Conservation (phyloP, 306 rosid genomes). For the Gastrolobium bilobum region DNA sequence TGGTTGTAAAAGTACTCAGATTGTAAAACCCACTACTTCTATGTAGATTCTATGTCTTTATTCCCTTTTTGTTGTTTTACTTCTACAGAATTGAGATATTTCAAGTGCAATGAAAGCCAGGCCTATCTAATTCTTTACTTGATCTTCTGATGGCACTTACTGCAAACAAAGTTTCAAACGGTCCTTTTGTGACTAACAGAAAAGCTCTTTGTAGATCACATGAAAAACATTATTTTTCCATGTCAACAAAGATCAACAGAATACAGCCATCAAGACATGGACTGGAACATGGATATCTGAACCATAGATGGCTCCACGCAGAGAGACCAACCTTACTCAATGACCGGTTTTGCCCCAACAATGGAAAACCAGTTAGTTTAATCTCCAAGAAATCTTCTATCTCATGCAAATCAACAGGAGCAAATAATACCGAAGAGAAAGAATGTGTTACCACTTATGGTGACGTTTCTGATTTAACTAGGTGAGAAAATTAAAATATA, state of each 20-base stretch:
- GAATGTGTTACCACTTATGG: constrained; percentile 64
- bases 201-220: constrained; percentile 58
- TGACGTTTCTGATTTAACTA: constrained; percentile 61
- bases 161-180: constrained; percentile 72
- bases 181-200: constrained; percentile 63
- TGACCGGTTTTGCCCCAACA: constrained; percentile 47
- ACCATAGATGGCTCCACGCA: constrained; percentile 48
- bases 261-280: constrained; percentile 55
- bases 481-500: constrained; percentile 58
- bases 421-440: constrained; percentile 67
- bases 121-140: constrained; percentile 46
- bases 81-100: constrained; percentile 54
- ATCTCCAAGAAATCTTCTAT: constrained; percentile 60
- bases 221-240: constrained; percentile 55
- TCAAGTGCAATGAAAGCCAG: constrained; percentile 51
- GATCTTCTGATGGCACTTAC: constrained; percentile 71
- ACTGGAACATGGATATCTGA: constrained; percentile 55
- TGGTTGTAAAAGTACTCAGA: constrained; percentile 1
- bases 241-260: constrained; percentile 59
- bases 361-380: constrained; percentile 62
- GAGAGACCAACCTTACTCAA: constrained; percentile 53
- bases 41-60: constrained; percentile 33
- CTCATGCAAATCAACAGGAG: constrained; percentile 66
- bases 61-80: constrained; percentile 46
- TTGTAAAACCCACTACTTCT: constrained; percentile 3